Evolutionary conservation across 306 rosid species (phyloP).

Genomic region (Quercus alba): DNA sequence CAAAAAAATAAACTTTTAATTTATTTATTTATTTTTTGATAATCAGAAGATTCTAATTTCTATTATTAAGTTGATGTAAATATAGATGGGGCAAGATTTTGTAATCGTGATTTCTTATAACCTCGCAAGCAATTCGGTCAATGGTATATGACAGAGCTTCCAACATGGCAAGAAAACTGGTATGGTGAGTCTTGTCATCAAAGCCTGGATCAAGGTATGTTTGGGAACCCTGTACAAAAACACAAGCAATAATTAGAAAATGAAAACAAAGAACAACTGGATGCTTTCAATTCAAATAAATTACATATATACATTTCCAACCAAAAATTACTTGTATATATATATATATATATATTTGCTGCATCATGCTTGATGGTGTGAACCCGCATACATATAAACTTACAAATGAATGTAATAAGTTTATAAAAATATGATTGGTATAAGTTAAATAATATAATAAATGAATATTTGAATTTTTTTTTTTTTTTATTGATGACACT

Average conservation of each 20-base stretch:
- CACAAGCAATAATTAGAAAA: neutral
- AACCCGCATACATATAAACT: no score
- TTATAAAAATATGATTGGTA: no score
- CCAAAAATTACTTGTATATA: no score
- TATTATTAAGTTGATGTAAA: no score
- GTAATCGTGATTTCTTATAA: neutral
- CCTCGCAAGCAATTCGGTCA: slow-evolving; percentile 59
- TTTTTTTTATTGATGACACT: neutral
- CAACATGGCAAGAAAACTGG: slow-evolving; percentile 29
- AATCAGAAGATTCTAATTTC: no score
- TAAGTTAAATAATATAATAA: no score
- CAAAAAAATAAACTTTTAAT: accelerated
- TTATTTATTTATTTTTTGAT: no score
- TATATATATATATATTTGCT: no score
- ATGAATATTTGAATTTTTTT: neutral
- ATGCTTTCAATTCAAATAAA: neutral
- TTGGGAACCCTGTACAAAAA: slow-evolving; percentile 29
- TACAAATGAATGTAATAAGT: no score
- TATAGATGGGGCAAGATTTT: neutral
- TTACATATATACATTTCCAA: neutral
- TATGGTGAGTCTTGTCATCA: slow-evolving; percentile 34
- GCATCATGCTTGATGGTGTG: no score
- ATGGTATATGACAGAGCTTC: slow-evolving; percentile 47
- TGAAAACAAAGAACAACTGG: neutral
- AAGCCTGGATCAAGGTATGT: slow-evolving; percentile 17